A percentile compares a stretch with the other conserved stretches of the same genome.
phyloP scores from a whole-genome alignment of 148 eudicot species.

The Drosera capensis region DNA sequence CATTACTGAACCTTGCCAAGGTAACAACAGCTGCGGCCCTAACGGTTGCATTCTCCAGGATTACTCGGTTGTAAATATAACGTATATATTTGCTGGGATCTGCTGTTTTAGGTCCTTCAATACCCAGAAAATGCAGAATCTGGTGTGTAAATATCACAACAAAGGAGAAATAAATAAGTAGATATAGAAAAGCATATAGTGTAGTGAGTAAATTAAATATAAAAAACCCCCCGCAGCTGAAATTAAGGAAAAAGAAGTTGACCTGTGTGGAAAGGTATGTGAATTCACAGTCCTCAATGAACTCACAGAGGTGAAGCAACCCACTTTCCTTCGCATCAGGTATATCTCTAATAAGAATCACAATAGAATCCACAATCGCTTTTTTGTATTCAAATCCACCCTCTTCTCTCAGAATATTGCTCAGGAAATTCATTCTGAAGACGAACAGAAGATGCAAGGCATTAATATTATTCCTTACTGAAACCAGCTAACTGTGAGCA shows the following conservation, averaged over 20 bases:
- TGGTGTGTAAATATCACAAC: slow-evolving; percentile 9
- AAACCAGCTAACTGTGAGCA: neutral
- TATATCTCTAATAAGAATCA: slow-evolving; percentile 87
- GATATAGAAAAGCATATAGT: neutral
- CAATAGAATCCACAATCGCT: slow-evolving; percentile 92
- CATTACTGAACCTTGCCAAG: slow-evolving; percentile 85
- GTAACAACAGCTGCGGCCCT: slow-evolving; percentile 98
- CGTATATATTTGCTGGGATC: slow-evolving; percentile 94
- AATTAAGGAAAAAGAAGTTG: neutral
- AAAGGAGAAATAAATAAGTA: neutral
- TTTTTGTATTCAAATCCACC: slow-evolving; percentile 98
- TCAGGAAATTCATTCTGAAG: slow-evolving; percentile 84
- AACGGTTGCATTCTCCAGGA: slow-evolving; percentile 95
- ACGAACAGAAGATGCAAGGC: slow-evolving; percentile 1
- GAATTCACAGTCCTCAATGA: slow-evolving; percentile 98
- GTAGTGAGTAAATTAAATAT: neutral
- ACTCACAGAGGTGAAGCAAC: slow-evolving; percentile 89
- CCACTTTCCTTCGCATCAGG: slow-evolving; percentile 99
- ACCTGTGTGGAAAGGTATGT: slow-evolving; percentile 91
- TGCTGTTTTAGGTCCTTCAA: slow-evolving; percentile 89
- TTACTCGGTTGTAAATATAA: slow-evolving; percentile 81
- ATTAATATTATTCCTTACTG: neutral
- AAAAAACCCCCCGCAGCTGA: neutral
- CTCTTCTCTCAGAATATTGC: slow-evolving; percentile 95
- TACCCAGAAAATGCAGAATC: slow-evolving; percentile 97